Base-by-base conservation (phyloP, 352 stramenopile species). In the Phytopythium kandeliae region DNA sequence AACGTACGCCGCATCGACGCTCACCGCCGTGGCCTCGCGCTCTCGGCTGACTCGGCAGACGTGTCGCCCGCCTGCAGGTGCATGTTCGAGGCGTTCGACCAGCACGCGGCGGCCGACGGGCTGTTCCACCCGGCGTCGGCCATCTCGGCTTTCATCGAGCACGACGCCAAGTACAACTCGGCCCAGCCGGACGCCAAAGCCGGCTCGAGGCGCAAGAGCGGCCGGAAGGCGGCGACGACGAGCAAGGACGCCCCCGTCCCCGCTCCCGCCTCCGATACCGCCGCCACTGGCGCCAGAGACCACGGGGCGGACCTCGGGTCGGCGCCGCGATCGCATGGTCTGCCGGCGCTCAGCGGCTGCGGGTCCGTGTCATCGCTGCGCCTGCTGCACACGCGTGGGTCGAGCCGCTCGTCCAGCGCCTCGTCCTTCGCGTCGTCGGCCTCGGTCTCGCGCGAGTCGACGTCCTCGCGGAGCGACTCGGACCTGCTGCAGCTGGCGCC, bases 131-230 rank as follows among this genome's bases (percentile, higher is more conserved):
- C 82, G 7, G 82, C 77, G 8, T 90, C 78, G 3, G 64, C 71
- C 17, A 83, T 92, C 21, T 74, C 86, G 36, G 82, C 82, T 12
- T 92, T 92, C 46, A 70, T 78, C 10, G 79, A 89, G 54, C 75
- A 90, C 52, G 78, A 90, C 51, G 70, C 70, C n/a, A 85, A 85
- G 55, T 90, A 85, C 53, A 54, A 38, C 19, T 47, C 64, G 17
- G 44, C 19, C 9, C 38, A 3, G 13, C 4, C 13, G 11, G 38
- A 31, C 38, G 11, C 38, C 15, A 45, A 28, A 33, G 24, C 28
- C 4, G 40, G 13, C 0, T 9, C 13, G 22, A 46, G 31, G 22
- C 15, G 24, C 40, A 46, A 46, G 15, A 46, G 22, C 24, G 31
- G 24, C 40, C 19, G 40, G 22, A 33, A 46, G 40, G 24, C 13